Evolutionary conservation across 352 stramenopile genomes (phyloP).

Genomic region (Sclerospora graminicola): DNA sequence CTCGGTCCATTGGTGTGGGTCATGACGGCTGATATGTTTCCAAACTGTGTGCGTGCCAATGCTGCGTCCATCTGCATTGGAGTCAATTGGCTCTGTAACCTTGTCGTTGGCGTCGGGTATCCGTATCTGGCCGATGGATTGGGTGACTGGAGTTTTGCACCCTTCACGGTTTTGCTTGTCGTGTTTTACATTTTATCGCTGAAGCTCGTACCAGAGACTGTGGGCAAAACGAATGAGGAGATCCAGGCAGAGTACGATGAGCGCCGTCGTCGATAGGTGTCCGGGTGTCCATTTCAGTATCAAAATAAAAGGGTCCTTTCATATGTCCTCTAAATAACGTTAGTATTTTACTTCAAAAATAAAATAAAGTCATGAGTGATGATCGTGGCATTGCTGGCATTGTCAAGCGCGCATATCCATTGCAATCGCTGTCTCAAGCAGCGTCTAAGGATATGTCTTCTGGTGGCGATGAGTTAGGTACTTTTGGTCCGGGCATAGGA

Average conservation of each 20-base stretch:
- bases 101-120: conserved; percentile 32
- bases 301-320: neutral
- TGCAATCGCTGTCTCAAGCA: conserved; percentile 24
- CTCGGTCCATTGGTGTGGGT: conserved; percentile 3
- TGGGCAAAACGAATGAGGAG: conserved; percentile 42
- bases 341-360: no score
- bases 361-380: conserved; percentile 1
- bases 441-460: neutral
- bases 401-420: conserved; percentile 50
- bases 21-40: conserved; percentile 7
- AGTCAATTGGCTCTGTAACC: conserved; percentile 33
- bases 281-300: neutral
- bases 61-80: conserved; percentile 30
- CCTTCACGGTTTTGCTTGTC: conserved; percentile 27
- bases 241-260: conserved; percentile 38
- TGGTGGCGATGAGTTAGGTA: conserved; percentile 7
- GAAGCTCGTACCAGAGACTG: conserved; percentile 39
- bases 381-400: conserved; percentile 24
- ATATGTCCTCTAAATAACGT: neutral
- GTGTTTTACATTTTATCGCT: conserved; percentile 33
- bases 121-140: conserved; percentile 26
- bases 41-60: conserved; percentile 20
- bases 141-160: conserved; percentile 26
- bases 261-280: conserved; percentile 1
- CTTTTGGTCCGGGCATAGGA: conserved; percentile 44